phyloP scores from a whole-genome alignment of 441 rosid genomes.

The Gossypium gossypioides region DNA sequence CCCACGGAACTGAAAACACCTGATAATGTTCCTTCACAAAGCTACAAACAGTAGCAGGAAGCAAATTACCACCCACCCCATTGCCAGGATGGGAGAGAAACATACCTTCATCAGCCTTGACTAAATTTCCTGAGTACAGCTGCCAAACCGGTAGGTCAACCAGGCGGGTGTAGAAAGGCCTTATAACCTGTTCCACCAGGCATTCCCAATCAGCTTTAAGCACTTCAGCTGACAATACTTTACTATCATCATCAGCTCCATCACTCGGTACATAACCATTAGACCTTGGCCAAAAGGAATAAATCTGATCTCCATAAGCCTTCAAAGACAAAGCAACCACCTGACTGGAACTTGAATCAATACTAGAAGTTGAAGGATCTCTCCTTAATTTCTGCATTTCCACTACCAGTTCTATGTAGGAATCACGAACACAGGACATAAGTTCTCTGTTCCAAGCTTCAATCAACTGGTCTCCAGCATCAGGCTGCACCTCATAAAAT shows the following conservation, averaged over 20 bases:
- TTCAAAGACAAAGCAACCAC: constrained; percentile 51
- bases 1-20: constrained; percentile 96
- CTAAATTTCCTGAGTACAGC: constrained; percentile 83
- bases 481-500: constrained; percentile 36
- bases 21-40: constrained; percentile 96
- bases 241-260: constrained; percentile 28
- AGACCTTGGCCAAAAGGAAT: constrained; percentile 96
- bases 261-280: constrained; percentile 24
- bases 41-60: constrained; percentile 88
- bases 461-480: constrained; percentile 71
- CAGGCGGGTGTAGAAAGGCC: constrained; percentile 78
- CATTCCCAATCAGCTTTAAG: constrained; percentile 71
- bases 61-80: constrained; percentile 67
- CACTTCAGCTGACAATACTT: constrained; percentile 27
- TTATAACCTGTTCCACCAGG: constrained; percentile 67
- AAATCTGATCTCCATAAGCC: constrained; percentile 61
- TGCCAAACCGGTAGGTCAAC: constrained; percentile 98
- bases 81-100: constrained; percentile 91
- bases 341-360: constrained; percentile 46
- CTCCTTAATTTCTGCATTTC: constrained; percentile 78
- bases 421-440: constrained; percentile 86
- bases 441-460: constrained; percentile 95
- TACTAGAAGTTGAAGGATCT: constrained; percentile 60
- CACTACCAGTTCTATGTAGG: constrained; percentile 80
- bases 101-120: constrained; percentile 96